Evolutionary conservation across 495 filamentous ascomycete species (phyloP), one percentile per base, ranked within the genome.

Genomic region (Annulohypoxylon moriforme): DNA sequence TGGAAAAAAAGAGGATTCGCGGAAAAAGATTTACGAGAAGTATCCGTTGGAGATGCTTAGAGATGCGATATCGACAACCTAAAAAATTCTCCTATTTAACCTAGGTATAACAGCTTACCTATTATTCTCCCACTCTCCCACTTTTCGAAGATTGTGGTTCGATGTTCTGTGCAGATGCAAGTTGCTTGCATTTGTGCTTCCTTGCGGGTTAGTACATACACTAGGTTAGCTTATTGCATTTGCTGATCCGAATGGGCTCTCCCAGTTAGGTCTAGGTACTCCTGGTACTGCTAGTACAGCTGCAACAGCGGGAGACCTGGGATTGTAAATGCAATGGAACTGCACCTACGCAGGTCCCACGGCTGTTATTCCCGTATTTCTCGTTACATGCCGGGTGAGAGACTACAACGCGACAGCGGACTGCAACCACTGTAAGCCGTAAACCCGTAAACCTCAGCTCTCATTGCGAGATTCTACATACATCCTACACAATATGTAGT

Each of bases 281-380:
- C n/a, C n/a, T n/a, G n/a, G n/a, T n/a, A n/a, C n/a, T n/a, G n/a
- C n/a, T n/a, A n/a, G n/a, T n/a, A n/a, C n/a, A n/a, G 16, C 61
- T 73, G 71, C 71, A 73, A 50, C 49, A 59, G 66, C 66, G 71
- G 71, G 62, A 73, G 56, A 60, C 60, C 55, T 40, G 42, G 31
- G 31, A 66, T 63, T 40, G 61, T 52, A 59, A 61, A 69, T 69
- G 71, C 71, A 67, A 73, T 73, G 71, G 66, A 67, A 73, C 71
- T 46, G 36, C 71, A 69, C 66, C 61, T 50, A 62, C 66, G 62
- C 71, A 73, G 70, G 70, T 69, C 47, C 70, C 66, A 38, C 64
- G 46, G 38, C 69, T 18, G 34, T 50, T 64, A 46, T 46, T 49
- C 50, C 29, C n/a, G 7, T 29, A 33, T 55, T 33, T 18, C 7